Conservation (phyloP, 306 rosid genomes). For the Pterocarpus santalinus region DNA sequence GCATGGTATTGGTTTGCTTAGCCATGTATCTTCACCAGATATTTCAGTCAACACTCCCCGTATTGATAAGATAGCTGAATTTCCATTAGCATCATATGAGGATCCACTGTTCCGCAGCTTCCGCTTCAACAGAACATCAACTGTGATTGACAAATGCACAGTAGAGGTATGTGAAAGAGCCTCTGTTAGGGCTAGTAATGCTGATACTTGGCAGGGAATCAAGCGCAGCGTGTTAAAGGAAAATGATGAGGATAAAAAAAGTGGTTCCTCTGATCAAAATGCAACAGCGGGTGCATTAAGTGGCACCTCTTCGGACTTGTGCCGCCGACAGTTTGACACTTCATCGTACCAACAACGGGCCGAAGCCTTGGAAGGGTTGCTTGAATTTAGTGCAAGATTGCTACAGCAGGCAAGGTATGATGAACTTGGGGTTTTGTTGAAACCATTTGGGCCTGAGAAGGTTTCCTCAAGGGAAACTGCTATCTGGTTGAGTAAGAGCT, state of each 20-base stretch:
- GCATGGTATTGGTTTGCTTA: constrained; percentile 55
- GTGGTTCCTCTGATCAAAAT: constrained; percentile 85
- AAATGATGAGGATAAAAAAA: constrained; percentile 60
- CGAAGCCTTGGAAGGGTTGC: constrained; percentile 98
- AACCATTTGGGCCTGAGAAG: constrained; percentile 96
- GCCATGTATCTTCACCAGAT: constrained; percentile 73
- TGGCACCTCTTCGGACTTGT: constrained; percentile 77
- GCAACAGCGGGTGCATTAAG: constrained; percentile 98
- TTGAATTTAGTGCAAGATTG: constrained; percentile 96
- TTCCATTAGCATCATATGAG: constrained; percentile 83
- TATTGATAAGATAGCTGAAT: constrained; percentile 95
- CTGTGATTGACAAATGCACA: constrained; percentile 92
- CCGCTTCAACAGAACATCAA: constrained; percentile 57
- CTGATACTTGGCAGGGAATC: constrained; percentile 74
- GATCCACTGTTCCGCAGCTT: constrained; percentile 62
- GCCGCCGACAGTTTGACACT: constrained; percentile 75
- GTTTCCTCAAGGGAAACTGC: constrained; percentile 99
- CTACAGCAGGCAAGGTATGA: constrained; percentile 88
- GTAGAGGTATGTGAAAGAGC: constrained; percentile 68
- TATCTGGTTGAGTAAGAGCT: constrained; percentile 97
- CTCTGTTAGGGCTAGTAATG: constrained; percentile 57
- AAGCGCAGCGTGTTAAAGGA: constrained; percentile 65
- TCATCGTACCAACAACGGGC: constrained; percentile 88
- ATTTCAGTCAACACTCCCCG: constrained; percentile 96
- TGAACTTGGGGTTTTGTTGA: constrained; percentile 94